Conservation (phyloP, 768 basidiomycete genomes). For the Agrocybe praecox region DNA sequence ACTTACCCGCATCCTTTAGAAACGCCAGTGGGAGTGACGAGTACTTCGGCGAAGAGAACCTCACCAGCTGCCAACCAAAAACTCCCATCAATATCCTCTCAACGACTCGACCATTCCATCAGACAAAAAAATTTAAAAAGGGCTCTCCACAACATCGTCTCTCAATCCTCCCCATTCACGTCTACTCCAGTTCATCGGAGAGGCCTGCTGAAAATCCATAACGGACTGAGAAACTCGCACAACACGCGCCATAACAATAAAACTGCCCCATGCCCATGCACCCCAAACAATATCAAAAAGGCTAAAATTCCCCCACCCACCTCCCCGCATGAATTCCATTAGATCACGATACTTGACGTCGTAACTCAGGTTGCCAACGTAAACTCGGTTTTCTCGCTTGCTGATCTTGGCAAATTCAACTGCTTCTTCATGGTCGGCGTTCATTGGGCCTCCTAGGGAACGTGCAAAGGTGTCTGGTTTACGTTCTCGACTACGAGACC, state of each 20-base stretch:
- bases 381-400: conserved; percentile 98
- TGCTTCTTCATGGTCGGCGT: conserved; percentile 91
- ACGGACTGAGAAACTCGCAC: neutral
- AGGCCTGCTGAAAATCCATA: conserved; percentile 20
- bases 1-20: conserved; percentile 99
- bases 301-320: conserved; percentile 84
- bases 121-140: conserved; percentile 41
- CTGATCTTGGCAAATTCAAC: conserved; percentile 93
- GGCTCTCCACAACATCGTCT: conserved; percentile 23
- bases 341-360: conserved; percentile 98
- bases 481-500: conserved; percentile 69
- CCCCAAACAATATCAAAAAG: conserved; percentile 26
- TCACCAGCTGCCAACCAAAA: conserved; percentile 97
- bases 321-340: conserved; percentile 99
- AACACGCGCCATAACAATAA: conserved; percentile 7
- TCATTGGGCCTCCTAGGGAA: conserved; percentile 87
- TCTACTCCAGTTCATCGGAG: conserved; percentile 44
- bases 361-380: conserved; percentile 98
- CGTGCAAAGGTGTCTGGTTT: conserved; percentile 71
- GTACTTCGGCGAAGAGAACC: conserved; percentile 99
- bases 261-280: conserved; percentile 25
- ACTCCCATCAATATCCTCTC: conserved; percentile 94
- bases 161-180: conserved; percentile 39
- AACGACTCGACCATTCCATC: conserved; percentile 60
- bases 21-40: conserved; percentile 93